Base-by-base conservation (phyloP, 768 basidiomycete species). In the Lyophyllum shimeji region DNA sequence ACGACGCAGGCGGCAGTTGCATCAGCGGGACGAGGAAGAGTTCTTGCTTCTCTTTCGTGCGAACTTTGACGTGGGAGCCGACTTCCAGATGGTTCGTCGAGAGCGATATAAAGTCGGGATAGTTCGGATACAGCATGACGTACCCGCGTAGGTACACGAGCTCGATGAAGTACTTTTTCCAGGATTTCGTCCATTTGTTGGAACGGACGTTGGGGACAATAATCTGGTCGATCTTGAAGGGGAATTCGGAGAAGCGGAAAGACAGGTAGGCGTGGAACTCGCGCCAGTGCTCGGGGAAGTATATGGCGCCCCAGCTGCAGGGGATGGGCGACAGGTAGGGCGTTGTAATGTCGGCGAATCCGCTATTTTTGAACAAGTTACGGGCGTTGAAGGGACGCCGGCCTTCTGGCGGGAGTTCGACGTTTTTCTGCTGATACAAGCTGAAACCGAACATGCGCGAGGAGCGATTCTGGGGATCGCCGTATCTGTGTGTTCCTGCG, bases 141-240 rank as follows among this genome's bases (percentile, higher is more conserved):
- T 91, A 92, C 2, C 92, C 90, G 5, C 85, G 83, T 13, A 95
- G 78, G 69, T 86, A 90, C 40, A 83, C 84, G 52, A 94, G 77
- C 69, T 95, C 93, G 70, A 93, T 93, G 68, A 93, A 91, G 70
- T 87, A 93, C 58, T 86, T 86, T 70, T 95, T 95, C 93, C 93
- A 95, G 7, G 89, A 92, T 48, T 79, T 79, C 13, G 79, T 77
- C 93, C 93, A 95, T 29, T 76, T 71, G 74, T 90, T 94, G 29
- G 90, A 93, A 43, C 91, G 85, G 20, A 92, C 83, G 24, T 81
- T 71, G 0, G 89, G 90, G 24, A 94, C 90, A 61, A 94, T 75
- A 42, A 73, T 58, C 43, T 65, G 65, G 21, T 73, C 72, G 53
- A 81, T 71, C 42, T 74, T 65, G 56, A 79, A 54, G 57, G 68